These are phyloP conservation scores for Papiliotrema nemorosa DNA, from an alignment of 1,284 basidiomycete species.

Conservation along the genomic window DNA sequence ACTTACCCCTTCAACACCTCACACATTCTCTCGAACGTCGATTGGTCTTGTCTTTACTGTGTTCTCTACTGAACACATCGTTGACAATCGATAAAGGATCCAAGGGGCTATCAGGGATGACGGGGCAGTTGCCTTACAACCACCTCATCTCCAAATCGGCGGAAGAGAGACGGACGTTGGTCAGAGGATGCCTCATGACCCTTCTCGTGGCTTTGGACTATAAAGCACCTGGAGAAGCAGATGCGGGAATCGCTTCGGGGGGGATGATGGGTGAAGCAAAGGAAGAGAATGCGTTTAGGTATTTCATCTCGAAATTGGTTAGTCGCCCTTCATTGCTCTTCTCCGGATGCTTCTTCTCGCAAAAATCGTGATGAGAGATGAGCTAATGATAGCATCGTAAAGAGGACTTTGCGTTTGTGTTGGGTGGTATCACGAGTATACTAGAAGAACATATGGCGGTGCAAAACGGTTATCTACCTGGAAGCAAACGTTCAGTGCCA, in stretches of 20 bases:
- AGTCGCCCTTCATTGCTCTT: slow-evolving; percentile 33
- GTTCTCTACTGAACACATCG: slow-evolving; percentile 83
- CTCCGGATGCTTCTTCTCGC: too few relatives aligned
- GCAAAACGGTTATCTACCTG: slow-evolving; percentile 71
- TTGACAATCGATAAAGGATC: slow-evolving; percentile 61
- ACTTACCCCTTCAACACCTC: slow-evolving; percentile 69
- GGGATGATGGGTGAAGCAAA: slow-evolving; percentile 26
- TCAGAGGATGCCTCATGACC: slow-evolving; percentile 68
- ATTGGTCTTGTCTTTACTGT: slow-evolving; percentile 79
- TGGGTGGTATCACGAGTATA: slow-evolving; percentile 67
- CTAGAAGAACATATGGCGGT: slow-evolving; percentile 71
- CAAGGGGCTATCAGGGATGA: slow-evolving; percentile 11
- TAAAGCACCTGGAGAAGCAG: slow-evolving; percentile 52
- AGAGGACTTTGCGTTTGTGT: slow-evolving; percentile 78
- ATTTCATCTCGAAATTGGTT: slow-evolving; percentile 82
- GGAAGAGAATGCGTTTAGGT: slow-evolving; percentile 81
- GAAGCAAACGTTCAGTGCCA: slow-evolving; percentile 71
- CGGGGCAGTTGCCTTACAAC: slow-evolving; percentile 68
- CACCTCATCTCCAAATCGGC: slow-evolving; percentile 81
- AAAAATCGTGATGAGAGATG: background rate
- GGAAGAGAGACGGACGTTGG: slow-evolving; percentile 66
- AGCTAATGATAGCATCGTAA: slow-evolving; percentile 64
- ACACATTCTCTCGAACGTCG: slow-evolving; percentile 73
- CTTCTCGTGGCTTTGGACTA: slow-evolving; percentile 76
- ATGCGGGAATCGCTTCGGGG: slow-evolving; percentile 40